Evolutionary conservation across 306 rosid species (phyloP).

Genomic region (Erythrophleum fordii): DNA sequence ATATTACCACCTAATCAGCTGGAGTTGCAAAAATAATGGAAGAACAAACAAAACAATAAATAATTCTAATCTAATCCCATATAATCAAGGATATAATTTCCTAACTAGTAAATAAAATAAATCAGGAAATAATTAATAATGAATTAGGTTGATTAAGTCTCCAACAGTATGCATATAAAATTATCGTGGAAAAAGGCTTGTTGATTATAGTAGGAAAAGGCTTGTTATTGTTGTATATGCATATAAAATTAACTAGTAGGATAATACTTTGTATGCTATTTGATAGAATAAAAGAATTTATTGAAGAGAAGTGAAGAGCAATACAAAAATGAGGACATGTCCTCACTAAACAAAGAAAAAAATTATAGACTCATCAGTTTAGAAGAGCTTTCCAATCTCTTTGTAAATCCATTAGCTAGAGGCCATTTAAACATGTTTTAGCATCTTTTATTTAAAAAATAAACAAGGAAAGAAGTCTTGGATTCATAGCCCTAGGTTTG

Average conservation of each 20-base stretch:
- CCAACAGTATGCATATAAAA: no score
- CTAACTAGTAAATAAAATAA: no score
- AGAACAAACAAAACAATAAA: no score
- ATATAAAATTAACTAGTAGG: background rate
- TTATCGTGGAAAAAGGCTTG: no score
- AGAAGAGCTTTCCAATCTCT: background rate
- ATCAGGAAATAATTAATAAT: no score
- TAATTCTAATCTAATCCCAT: no score
- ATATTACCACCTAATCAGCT: no score
- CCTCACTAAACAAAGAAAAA: background rate
- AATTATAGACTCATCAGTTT: background rate
- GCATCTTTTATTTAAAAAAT: background rate
- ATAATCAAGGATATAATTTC: no score
- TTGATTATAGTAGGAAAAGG: no score
- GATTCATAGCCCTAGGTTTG: background rate
- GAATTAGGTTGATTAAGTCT: no score
- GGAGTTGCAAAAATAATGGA: no score
- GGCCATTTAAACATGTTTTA: background rate
- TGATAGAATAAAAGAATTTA: background rate
- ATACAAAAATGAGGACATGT: background rate
- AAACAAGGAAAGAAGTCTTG: background rate
- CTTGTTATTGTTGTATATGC: no score
- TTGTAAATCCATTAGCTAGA: background rate
- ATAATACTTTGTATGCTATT: background rate
- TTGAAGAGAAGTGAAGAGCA: background rate